These are phyloP conservation scores for Tolypocladium sp. DNA, from an alignment of 2,329 filamentous ascomycete genomes.

Conservation along the genomic window DNA sequence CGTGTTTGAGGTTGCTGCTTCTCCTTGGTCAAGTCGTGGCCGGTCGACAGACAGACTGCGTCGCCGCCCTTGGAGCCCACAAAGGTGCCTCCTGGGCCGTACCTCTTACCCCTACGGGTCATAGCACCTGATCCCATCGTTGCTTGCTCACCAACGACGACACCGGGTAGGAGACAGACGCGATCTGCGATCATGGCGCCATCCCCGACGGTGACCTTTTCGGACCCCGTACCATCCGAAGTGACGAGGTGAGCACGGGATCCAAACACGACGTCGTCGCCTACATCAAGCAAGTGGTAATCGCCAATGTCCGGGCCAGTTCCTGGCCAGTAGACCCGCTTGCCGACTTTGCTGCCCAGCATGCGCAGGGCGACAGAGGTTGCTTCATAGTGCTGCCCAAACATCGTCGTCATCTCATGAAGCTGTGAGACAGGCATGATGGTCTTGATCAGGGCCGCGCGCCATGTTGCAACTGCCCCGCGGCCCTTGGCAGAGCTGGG, in stretches of 20 bases:
- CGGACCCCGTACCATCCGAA: conserved; percentile 40
- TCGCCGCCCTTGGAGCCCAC: conserved; percentile 43
- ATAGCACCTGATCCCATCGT: conserved; percentile 46
- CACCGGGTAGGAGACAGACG: conserved; percentile 41
- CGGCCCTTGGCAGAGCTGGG: conserved; percentile 19
- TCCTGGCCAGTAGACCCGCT: conserved; percentile 48
- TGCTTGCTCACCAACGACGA: conserved; percentile 35
- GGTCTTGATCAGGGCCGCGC: conserved; percentile 31
- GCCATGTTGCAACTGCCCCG: conserved; percentile 31
- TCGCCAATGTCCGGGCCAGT: conserved; percentile 43
- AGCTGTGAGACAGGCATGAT: conserved; percentile 34
- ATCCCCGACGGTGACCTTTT: conserved; percentile 34
- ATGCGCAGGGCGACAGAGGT: conserved; percentile 40
- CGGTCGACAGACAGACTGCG: conserved; percentile 30
- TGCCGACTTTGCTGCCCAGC: conserved; percentile 42
- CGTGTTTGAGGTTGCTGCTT: conserved; percentile 1
- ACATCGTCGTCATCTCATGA: conserved; percentile 38
- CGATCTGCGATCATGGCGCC: conserved; percentile 49
- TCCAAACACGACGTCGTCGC: conserved; percentile 51
- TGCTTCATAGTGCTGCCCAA: conserved; percentile 45
- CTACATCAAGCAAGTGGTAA: conserved; percentile 45
- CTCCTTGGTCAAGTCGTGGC: conserved; percentile 1
- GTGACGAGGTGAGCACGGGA: conserved; percentile 45
- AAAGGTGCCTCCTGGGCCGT: conserved; percentile 36
- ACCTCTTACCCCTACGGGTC: conserved; percentile 33